A percentile compares a stretch with the other conserved stretches of the same genome.
phyloP scores from a whole-genome alignment of 257 asterid species.

The Plectranthus barbatus region DNA sequence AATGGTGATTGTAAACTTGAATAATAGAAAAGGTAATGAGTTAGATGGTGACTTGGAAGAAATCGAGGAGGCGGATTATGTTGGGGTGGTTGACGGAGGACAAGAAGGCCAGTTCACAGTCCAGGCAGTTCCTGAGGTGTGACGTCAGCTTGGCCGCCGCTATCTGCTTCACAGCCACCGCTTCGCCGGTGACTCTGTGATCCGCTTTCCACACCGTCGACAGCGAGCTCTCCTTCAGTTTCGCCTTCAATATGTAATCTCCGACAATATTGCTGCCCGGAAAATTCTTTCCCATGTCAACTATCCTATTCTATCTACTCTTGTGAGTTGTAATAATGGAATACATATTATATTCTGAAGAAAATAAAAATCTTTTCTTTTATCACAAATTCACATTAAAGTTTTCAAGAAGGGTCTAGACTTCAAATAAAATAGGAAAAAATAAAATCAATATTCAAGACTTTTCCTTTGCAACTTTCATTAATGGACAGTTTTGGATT shows the following conservation, averaged over 20 bases:
- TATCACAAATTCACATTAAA: too few relatives aligned
- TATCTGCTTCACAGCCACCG: constrained; percentile 39
- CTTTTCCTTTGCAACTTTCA: too few relatives aligned
- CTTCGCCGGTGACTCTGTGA: constrained; percentile 32
- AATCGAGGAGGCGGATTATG: constrained; percentile 42
- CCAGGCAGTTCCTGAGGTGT: constrained; percentile 37
- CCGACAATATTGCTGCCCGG: not conserved
- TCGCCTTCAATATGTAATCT: constrained; percentile 27
- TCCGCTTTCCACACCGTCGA: constrained; percentile 44
- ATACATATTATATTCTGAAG: too few relatives aligned
- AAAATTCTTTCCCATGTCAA: not conserved
- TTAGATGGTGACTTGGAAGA: constrained; percentile 27
- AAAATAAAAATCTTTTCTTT: too few relatives aligned
- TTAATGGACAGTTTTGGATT: too few relatives aligned
- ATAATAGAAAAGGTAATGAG: too few relatives aligned
- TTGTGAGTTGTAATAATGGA: too few relatives aligned
- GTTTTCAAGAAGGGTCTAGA: too few relatives aligned
- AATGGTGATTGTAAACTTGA: too few relatives aligned
- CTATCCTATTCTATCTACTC: too few relatives aligned
- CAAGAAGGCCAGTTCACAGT: constrained; percentile 41
- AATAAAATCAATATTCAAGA: too few relatives aligned
- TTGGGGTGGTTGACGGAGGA: constrained; percentile 54
- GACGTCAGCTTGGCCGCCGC: constrained; percentile 29
- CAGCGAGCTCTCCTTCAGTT: constrained; percentile 27
- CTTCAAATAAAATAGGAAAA: too few relatives aligned